Evolutionary conservation across 2,329 filamentous ascomycete species (phyloP).

Genomic region (Ophiostoma pallidulum): DNA sequence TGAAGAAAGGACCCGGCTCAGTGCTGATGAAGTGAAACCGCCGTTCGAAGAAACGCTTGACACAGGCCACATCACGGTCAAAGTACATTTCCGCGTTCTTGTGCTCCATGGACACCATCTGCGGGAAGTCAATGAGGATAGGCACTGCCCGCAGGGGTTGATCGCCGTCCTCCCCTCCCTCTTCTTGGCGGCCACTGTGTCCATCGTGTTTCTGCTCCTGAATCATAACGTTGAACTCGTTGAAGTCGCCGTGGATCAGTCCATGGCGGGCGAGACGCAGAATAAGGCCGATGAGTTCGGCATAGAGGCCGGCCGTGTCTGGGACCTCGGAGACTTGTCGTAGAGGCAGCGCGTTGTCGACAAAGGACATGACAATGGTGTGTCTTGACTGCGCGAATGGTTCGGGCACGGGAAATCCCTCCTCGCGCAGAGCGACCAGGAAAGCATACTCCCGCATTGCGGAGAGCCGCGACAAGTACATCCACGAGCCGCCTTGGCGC

Average conservation of each 20-base stretch:
- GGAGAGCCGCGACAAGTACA: slow-evolving; percentile 91
- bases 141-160: slow-evolving; percentile 46
- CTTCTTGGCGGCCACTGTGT: slow-evolving; percentile 28
- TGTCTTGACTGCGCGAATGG: slow-evolving; percentile 85
- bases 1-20: slow-evolving; percentile 74
- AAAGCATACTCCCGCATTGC: slow-evolving; percentile 93
- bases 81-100: slow-evolving; percentile 95
- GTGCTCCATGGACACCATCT: slow-evolving; percentile 96
- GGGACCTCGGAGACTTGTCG: slow-evolving; percentile 79
- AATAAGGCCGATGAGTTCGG: slow-evolving; percentile 82
- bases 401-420: slow-evolving; percentile 82
- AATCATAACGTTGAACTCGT: slow-evolving; percentile 97
- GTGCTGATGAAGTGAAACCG: slow-evolving; percentile 82
- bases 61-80: slow-evolving; percentile 87
- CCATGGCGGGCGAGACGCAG: slow-evolving; percentile 75
- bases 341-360: slow-evolving; percentile 88
- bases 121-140: slow-evolving; percentile 92
- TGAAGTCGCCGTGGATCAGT: slow-evolving; percentile 95
- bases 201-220: slow-evolving; percentile 65
- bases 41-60: slow-evolving; percentile 87
- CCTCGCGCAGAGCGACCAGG: slow-evolving; percentile 75
- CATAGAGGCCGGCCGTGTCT: slow-evolving; percentile 76
- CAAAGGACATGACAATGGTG: slow-evolving; percentile 89
- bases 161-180: background rate
- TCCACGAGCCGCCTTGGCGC: slow-evolving; percentile 69